Evolutionary conservation across 2,329 filamentous ascomycete genomes (phyloP), one percentile per base, ranked within the genome.

Genomic region (Alternaria burnsii): DNA sequence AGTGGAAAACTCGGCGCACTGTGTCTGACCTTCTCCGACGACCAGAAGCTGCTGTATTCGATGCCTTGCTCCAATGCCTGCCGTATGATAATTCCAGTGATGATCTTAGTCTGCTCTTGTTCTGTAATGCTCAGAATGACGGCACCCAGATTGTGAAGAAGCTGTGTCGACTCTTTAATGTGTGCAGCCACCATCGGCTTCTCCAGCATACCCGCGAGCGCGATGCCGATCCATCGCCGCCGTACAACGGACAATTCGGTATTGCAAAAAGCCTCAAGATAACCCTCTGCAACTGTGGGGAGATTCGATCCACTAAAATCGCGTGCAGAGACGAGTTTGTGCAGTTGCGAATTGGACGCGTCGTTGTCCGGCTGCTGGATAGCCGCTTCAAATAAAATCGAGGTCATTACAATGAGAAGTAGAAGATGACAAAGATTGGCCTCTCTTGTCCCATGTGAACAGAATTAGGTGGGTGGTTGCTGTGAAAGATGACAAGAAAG

Each of bases 191-290:
- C 67, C 22, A 47, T 32, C 8, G 57, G 32, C 24, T 58, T 58
- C 41, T 64, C 53, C 20, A 78, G 61, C 64, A 77, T 72, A 9
- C 61, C 68, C 32, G 59, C 59, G n/a, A 78, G 62, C n/a, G 68
- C 63, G 3, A 78, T 51, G 12, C 76, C 76, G 47, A 70, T 56
- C 74, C 74, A 78, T 69, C 75, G 67, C 55, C 75, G 67, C 34
- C 65, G 68, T 20, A 42, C 44, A 16, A 58, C 26, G 12, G 71
- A 71, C 20, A 38, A 50, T 9, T 12, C 48, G 28, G 52, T 44
- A 40, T 73, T 60, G 63, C 68, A 74, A 53, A 78, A 78, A 16
- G 70, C 69, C 36, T 52, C 55, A 14, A 78, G 51, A 46, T 71
- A 76, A n/a, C 61, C 54, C 24, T 68, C 69, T 24, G 71, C 70